phyloP scores from a whole-genome alignment of 2,329 filamentous ascomycete genomes.

The Sclerotinia sclerotiorum region DNA sequence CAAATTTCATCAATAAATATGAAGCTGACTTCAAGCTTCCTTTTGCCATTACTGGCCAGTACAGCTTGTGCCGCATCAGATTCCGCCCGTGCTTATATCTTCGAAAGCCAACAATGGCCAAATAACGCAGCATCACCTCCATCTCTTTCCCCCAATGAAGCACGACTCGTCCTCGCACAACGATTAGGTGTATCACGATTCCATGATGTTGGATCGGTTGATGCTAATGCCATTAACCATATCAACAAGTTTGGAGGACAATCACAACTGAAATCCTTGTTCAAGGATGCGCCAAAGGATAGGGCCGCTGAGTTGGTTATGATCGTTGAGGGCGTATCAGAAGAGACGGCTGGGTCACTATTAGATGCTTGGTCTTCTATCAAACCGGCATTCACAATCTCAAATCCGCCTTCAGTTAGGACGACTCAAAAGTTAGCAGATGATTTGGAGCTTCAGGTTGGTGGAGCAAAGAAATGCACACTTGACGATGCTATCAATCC shows the following conservation, averaged over 20 bases:
- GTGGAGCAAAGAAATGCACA: conserved; percentile 31
- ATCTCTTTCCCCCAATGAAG: conserved; percentile 47
- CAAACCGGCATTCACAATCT: conserved; percentile 51
- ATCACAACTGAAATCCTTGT: conserved; percentile 51
- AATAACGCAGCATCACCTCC: conserved; percentile 49
- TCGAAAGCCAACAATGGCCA: conserved; percentile 38
- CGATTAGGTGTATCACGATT: conserved; percentile 50
- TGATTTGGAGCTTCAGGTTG: conserved; percentile 37
- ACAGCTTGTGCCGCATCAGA: conserved; percentile 40
- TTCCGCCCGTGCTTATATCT: conserved; percentile 55
- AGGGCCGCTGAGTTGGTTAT: conserved; percentile 55
- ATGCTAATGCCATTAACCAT: conserved; percentile 48
- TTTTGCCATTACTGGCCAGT: conserved; percentile 43
- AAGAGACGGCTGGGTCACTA: conserved; percentile 46
- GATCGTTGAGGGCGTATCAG: conserved; percentile 56
- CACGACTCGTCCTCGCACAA: conserved; percentile 59
- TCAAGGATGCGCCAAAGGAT: conserved; percentile 43
- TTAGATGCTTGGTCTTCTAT: conserved; percentile 45
- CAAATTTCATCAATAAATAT: conserved; percentile 38
- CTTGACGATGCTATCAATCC: conserved; percentile 39
- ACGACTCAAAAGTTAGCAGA: conserved; percentile 38
- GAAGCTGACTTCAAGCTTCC: conserved; percentile 45
- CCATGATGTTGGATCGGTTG: conserved; percentile 47
- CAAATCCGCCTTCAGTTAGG: conserved; percentile 45
- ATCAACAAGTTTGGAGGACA: conserved; percentile 61